Evolutionary conservation across 129 eudicot species (phyloP).

Genomic region (Tagetes patula): DNA sequence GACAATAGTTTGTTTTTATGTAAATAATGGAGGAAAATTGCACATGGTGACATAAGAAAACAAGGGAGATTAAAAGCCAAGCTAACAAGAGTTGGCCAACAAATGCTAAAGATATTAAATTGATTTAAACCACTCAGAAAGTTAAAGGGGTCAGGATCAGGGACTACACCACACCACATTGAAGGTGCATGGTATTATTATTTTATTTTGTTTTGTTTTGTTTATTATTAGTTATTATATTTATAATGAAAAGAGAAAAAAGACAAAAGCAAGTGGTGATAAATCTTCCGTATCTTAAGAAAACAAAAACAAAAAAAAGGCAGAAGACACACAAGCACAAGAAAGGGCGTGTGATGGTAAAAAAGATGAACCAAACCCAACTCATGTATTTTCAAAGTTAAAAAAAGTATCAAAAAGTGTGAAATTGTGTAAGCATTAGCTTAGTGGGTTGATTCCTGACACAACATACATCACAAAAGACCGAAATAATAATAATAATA

Average conservation of each 20-base stretch:
- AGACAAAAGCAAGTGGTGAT: constrained; percentile 44
- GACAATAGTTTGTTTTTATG: constrained; percentile 9
- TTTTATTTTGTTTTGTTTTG: not conserved
- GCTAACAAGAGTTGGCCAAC: constrained; percentile 34
- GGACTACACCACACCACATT: constrained; percentile 39
- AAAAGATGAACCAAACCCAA: not conserved
- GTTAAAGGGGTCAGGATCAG: constrained; percentile 20
- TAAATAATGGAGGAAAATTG: constrained; percentile 27
- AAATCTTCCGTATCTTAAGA: constrained; percentile 40
- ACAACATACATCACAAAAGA: no score
- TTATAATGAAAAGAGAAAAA: constrained; percentile 18
- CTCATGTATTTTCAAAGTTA: not conserved
- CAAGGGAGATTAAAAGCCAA: constrained; percentile 38
- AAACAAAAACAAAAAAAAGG: constrained; percentile 12
- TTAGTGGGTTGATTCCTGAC: no score
- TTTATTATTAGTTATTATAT: not conserved
- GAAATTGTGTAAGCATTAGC: not conserved
- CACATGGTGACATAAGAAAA: constrained; percentile 37
- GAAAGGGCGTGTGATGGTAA: constrained; percentile 7
- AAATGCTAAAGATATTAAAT: constrained; percentile 30
- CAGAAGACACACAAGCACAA: constrained; percentile 25
- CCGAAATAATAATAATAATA: no score
- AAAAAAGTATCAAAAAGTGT: not conserved
- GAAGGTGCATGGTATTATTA: constrained; percentile 19
- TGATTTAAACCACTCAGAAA: constrained; percentile 29